Base-by-base conservation (phyloP, 2,329 filamentous ascomycete species). In the Chrysoporthe austroafricana region DNA sequence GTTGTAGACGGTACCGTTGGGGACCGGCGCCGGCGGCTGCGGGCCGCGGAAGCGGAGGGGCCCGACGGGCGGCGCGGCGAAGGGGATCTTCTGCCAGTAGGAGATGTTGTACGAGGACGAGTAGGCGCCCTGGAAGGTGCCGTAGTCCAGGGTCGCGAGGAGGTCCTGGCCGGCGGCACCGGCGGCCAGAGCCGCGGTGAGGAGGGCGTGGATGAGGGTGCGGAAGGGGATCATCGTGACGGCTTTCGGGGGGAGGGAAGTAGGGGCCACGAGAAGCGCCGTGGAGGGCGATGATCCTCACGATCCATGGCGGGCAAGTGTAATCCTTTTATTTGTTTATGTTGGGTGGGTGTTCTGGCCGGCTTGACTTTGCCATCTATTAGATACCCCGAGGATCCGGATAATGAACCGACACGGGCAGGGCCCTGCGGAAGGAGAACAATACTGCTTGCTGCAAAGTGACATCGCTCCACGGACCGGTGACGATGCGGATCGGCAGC, bases 11-110 rank as follows among this genome's bases (percentile, higher is more conserved):
- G 79, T 80, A 68, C 79, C 82, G 76, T 83, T 79, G 3, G 74
- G 77, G 64, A 88, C 79, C 0, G 75, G 76, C 0, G 76, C 34
- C 1, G 86, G 86, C 7, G 86, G 86, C 70, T 90, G 87, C 2
- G 87, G 87, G 0, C 82, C 85, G 63, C 87, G 83, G 73, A 90
- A 90, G 5, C 87, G 83, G 72, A 89, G 88, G 59, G 80, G 73
- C 1, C 86, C 86, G 14, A 81, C 77, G 16, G 88, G 87, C 1
- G 88, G 85, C 14, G 86, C 84, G 5, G 84, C 87, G 71, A 85
- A 90, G 18, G 87, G 87, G 61, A 90, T 88, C 71, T 85, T 88
- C 69, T 83, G 84, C 77, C 82, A 89, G 76, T 88, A 86, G 36
- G 82, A 84, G 54, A 88, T 82, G 72, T 88, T 87, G 72, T 88